Evolutionary conservation across 768 basidiomycete genomes (phyloP).

Genomic region (Lanmaoa pseudosensibilis): DNA sequence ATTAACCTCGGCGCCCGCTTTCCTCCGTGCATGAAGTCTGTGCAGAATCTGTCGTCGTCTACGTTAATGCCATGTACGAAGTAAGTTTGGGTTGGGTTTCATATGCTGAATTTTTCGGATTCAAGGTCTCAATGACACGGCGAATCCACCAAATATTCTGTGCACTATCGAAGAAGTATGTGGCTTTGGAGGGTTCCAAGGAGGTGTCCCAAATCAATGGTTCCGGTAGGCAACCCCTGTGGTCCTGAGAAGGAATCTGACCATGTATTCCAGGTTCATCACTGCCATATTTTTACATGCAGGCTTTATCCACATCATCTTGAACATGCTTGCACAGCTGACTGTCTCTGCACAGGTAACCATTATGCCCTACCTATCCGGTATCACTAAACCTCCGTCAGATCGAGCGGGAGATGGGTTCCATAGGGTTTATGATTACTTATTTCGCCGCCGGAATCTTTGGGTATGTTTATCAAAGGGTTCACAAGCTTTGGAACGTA

Average conservation of each 20-base stretch:
- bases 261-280: slow-evolving; percentile 58
- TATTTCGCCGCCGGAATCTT: slow-evolving; percentile 94
- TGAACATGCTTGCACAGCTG: slow-evolving; percentile 90
- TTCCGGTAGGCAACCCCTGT: slow-evolving; percentile 42
- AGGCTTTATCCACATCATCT: slow-evolving; percentile 85
- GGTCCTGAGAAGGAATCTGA: slow-evolving; percentile 48
- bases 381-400: slow-evolving; percentile 30
- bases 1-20: slow-evolving; percentile 91
- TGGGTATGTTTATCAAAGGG: slow-evolving; percentile 49
- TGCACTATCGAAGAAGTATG: slow-evolving; percentile 85
- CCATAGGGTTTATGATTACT: slow-evolving; percentile 76
- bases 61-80: slow-evolving; percentile 59
- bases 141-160: slow-evolving; percentile 65
- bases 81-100: slow-evolving; percentile 3
- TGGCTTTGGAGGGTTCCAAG: slow-evolving; percentile 76
- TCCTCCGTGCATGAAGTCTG: slow-evolving; percentile 86
- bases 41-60: slow-evolving; percentile 53
- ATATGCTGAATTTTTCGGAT: slow-evolving; percentile 3
- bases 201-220: slow-evolving; percentile 51
- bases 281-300: slow-evolving; percentile 91
- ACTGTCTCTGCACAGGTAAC: slow-evolving; percentile 74
- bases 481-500: not conserved
- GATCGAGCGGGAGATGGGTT: slow-evolving; percentile 93
- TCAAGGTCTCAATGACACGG: slow-evolving; percentile 79
- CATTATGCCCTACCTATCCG: not conserved